Evolutionary conservation across 2,329 filamentous ascomycete genomes (phyloP).

Genomic region (Fusarium lateritium): DNA sequence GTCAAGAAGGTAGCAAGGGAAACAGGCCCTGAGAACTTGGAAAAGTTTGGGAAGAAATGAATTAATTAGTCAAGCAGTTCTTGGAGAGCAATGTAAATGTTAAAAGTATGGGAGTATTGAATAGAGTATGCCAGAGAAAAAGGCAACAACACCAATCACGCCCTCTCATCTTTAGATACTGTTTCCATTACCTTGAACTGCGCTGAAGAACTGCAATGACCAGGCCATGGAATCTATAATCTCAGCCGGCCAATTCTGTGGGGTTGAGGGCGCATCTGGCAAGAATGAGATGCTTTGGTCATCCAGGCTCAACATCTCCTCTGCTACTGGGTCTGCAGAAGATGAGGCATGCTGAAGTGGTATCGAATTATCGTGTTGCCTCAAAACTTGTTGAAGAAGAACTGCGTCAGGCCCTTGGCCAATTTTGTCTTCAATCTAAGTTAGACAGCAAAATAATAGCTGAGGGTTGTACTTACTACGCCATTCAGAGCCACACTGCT

Average conservation of each 20-base stretch:
- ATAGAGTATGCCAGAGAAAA: too few species aligned
- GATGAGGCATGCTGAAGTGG: not conserved
- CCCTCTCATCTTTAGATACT: not conserved
- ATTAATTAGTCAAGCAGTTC: not conserved
- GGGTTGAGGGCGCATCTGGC: not conserved
- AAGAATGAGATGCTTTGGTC: not conserved
- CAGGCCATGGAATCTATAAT: slow-evolving; percentile 4
- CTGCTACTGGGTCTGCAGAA: not conserved
- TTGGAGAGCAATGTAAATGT: too few species aligned
- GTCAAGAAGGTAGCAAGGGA: slow-evolving; percentile 7
- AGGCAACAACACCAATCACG: not conserved
- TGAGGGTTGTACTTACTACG: not conserved
- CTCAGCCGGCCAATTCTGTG: not conserved
- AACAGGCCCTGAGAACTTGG: slow-evolving; percentile 15
- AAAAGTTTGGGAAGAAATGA: slow-evolving; percentile 16
- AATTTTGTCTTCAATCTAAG: not conserved
- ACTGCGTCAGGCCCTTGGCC: not conserved
- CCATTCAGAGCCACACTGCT: not conserved
- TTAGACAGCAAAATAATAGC: not conserved
- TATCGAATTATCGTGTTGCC: not conserved
- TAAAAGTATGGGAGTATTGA: too few species aligned
- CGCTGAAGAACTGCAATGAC: not conserved
- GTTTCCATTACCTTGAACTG: not conserved
- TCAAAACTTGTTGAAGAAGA: not conserved
- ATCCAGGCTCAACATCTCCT: not conserved